These are phyloP conservation scores for Yamagishiella unicocca DNA, from an alignment of 139 green algal genomes.

Conservation along the genomic window DNA sequence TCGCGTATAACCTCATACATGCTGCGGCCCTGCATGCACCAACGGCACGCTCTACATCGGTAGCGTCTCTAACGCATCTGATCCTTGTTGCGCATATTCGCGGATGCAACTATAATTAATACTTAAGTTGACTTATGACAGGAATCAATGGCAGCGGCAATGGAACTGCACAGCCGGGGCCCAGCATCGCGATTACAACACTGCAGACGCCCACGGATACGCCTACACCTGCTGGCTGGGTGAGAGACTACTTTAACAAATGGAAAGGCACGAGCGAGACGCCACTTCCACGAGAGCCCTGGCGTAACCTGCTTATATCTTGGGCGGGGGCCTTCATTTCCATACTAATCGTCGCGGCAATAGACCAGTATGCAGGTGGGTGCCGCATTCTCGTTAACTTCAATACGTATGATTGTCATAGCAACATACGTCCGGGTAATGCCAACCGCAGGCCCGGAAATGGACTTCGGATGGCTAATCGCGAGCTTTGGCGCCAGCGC, in stretches of 20 bases:
- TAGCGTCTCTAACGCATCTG: too few species aligned
- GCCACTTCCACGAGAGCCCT: not conserved
- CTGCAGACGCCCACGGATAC: not conserved
- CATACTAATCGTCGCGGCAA: not conserved
- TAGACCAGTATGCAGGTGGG: slow-evolving; percentile 26
- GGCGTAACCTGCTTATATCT: not conserved
- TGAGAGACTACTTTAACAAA: not conserved
- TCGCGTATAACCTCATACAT: too few species aligned
- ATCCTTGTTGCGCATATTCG: too few species aligned
- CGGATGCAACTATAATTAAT: too few species aligned
- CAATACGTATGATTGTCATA: too few species aligned
- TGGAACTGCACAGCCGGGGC: too few species aligned
- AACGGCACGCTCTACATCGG: too few species aligned
- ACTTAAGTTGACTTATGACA: not conserved
- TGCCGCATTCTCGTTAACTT: too few species aligned
- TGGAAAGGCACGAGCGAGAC: not conserved
- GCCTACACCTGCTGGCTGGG: not conserved
- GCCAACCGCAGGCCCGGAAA: not conserved
- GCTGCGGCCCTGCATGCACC: too few species aligned
- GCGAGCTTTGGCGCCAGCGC: not conserved
- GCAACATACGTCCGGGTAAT: too few species aligned
- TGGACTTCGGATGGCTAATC: slow-evolving; percentile 18
- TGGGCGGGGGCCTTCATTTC: slow-evolving; percentile 10
- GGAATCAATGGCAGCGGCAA: not conserved
- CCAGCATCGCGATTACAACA: not conserved